Conservation (phyloP, 2,329 filamentous ascomycete species). For the Cadophora sp. region DNA sequence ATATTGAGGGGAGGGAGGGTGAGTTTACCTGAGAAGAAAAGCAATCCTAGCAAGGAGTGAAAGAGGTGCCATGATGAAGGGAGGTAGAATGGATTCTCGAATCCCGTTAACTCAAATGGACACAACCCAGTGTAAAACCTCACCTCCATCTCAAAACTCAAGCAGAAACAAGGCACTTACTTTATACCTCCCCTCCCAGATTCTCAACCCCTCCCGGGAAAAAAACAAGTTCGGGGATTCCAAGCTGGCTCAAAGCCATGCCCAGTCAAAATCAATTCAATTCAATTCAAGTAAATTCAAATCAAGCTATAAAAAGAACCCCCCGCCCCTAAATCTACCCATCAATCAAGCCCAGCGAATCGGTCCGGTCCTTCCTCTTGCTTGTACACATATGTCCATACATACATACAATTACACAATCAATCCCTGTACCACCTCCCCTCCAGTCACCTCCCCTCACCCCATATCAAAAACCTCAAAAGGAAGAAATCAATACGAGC, state of each 20-base stretch:
- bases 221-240: too few relatives aligned
- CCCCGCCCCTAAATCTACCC: neutral
- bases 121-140: neutral
- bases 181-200: neutral
- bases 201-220: neutral
- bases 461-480: too few relatives aligned
- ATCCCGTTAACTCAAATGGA: too few relatives aligned
- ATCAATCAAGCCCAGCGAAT: neutral
- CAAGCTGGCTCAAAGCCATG: neutral
- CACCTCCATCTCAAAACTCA: neutral
- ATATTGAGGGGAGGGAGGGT: neutral
- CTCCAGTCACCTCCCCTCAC: too few relatives aligned
- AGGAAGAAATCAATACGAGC: too few relatives aligned
- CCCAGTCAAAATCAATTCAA: neutral
- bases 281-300: neutral
- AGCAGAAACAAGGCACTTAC: neutral
- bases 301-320: neutral
- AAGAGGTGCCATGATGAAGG: slow-evolving; percentile 5
- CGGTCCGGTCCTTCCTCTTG: neutral
- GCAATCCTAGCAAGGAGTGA: neutral
- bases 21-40: neutral
- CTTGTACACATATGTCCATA: neutral
- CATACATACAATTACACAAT: too few relatives aligned
- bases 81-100: neutral
- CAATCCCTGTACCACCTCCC: too few relatives aligned